Evolutionary conservation across 73 alveolate genomes (phyloP), one percentile per base, ranked within the genome.

Genomic region (Blepharisma stoltei): DNA sequence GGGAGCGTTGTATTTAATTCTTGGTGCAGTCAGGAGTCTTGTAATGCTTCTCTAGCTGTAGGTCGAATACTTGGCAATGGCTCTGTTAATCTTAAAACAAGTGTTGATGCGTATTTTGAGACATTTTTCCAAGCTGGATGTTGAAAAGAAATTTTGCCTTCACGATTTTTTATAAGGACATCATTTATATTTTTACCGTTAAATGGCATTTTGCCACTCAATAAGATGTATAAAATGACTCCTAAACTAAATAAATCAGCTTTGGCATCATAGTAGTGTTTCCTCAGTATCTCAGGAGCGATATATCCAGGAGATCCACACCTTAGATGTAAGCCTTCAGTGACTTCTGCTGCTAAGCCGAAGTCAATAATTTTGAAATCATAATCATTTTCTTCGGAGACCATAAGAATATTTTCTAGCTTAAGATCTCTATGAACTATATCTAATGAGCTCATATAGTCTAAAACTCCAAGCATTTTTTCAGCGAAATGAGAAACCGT

Each of bases 301-400:
- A 90, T 88, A 83, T 78, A 90, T 1, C 96, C 96, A 14, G 92
- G 81, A 65, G 96, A 86, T 5, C 96, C 96, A 9, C 89, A 78
- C 25, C 75, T 76, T 60, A 9, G 18, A n/a, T 55, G 54, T 3
- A 20, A 38, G 4, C 18, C 18, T 25, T 60, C 18, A 6, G 70
- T 86, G n/a, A 80, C 90, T 41, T 78, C 79, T 6, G 92, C 82
- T 47, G 83, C 86, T 23, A 90, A 76, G 49, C 92, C 88, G 69
- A 90, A 90, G 81, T 90, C 94, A 6, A 82, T 75, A 52, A 90
- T 60, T 54, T 82, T 82, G 8, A 88, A 47, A 60, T 84, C 94
- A 38, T 83, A 83, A 48, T 71, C 79, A 78, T 88, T 86, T 46
- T 77, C 45, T 70, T 80, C 71, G 60, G 83, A 82, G 43, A 86